Conservation (phyloP, 2,329 filamentous ascomycete species). For the Elsinoe necatrix region DNA sequence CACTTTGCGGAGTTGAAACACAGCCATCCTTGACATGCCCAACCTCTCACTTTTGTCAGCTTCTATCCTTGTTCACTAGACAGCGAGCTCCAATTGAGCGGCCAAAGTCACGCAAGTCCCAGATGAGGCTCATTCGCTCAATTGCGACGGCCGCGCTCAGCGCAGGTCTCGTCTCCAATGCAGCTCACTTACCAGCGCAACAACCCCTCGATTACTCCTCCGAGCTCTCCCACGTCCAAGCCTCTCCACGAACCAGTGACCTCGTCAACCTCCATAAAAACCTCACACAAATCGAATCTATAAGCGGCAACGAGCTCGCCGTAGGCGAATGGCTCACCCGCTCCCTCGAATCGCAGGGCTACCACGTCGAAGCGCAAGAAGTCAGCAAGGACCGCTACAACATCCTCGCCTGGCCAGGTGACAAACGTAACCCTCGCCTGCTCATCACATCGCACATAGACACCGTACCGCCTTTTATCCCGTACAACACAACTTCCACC, state of each 20-base stretch:
- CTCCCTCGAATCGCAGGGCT: conserved; percentile 54
- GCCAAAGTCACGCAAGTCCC: not conserved
- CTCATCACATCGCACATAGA: conserved; percentile 80
- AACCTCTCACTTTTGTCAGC: not conserved
- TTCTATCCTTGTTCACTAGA: not conserved
- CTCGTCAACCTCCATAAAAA: conserved; percentile 66
- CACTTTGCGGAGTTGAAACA: not conserved
- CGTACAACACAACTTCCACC: conserved; percentile 52
- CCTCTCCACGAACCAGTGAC: conserved; percentile 25
- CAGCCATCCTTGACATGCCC: conserved; percentile 1
- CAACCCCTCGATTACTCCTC: not conserved
- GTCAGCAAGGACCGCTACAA: conserved; percentile 55
- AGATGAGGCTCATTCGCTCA: not conserved
- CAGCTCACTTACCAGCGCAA: not conserved
- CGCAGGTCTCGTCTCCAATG: not conserved
- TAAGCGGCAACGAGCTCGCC: conserved; percentile 58
- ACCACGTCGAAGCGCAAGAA: conserved; percentile 54
- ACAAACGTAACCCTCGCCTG: conserved; percentile 46
- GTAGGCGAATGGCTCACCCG: conserved; percentile 61
- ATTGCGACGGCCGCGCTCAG: not conserved
- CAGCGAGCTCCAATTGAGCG: not conserved
- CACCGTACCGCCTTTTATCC: conserved; percentile 63
- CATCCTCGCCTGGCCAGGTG: conserved; percentile 57
- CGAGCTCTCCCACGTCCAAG: not conserved
- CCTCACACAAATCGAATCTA: conserved; percentile 65